Evolutionary conservation across 768 basidiomycete species (phyloP).

Genomic region (Strobilomyces dryophilus): DNA sequence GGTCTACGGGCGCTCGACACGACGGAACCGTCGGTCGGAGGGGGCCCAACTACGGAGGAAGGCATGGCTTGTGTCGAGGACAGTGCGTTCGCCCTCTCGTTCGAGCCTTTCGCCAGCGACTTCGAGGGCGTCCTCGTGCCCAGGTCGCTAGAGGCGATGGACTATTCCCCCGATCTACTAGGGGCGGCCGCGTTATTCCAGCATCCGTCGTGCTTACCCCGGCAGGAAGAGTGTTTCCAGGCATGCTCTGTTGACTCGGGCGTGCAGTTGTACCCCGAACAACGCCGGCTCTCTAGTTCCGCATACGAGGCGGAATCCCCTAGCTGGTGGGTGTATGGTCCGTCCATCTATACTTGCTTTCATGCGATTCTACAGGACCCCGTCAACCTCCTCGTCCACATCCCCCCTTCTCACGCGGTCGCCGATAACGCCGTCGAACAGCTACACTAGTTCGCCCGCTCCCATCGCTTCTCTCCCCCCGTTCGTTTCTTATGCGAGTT

Average conservation of each 20-base stretch:
- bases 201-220: background rate
- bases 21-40: background rate
- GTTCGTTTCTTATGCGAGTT: background rate
- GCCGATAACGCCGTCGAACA: background rate
- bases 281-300: no score
- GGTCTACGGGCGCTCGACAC: background rate
- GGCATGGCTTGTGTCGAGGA: background rate
- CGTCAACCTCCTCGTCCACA: conserved; percentile 2
- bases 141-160: background rate
- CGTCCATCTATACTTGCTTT: no score
- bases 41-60: background rate
- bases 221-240: background rate
- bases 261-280: background rate
- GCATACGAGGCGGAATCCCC: background rate
- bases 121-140: conserved; percentile 10
- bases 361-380: background rate
- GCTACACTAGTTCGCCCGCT: background rate
- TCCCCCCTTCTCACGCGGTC: conserved; percentile 3
- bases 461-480: background rate
- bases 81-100: background rate
- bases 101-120: conserved; percentile 43
- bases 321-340: background rate
- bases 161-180: background rate
- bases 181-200: background rate
- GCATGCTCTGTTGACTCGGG: background rate